Percentiles rank a stretch among this genome's conserved stretches.
These are phyloP conservation scores for Rhodotorula toruloides DNA, from an alignment of 768 basidiomycete species.

Conservation along the genomic window DNA sequence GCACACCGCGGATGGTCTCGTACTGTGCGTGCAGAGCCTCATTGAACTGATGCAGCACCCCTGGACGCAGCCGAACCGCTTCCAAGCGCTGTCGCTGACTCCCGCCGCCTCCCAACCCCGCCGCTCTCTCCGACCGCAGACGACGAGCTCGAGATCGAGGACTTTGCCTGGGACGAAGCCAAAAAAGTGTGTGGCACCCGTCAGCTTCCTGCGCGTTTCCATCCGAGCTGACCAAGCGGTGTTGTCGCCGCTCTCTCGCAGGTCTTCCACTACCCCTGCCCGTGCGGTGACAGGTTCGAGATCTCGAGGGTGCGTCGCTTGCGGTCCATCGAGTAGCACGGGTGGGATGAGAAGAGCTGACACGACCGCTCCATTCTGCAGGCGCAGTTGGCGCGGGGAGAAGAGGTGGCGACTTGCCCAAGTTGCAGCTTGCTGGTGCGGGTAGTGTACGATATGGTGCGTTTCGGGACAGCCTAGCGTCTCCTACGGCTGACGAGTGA, in stretches of 20 bases:
- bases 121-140: constrained; percentile 45
- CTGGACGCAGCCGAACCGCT: not conserved
- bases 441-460: constrained; percentile 88
- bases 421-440: constrained; percentile 90
- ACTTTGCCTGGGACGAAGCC: constrained; percentile 82
- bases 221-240: no score
- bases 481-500: not conserved
- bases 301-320: constrained; percentile 52
- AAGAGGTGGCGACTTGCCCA: constrained; percentile 92
- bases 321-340: not conserved
- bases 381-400: constrained; percentile 74
- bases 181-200: constrained; percentile 43
- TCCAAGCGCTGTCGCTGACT: not conserved
- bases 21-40: constrained; percentile 12
- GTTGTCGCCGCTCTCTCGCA: not conserved
- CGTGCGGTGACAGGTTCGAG: constrained; percentile 96
- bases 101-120: not conserved
- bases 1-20: constrained; percentile 24
- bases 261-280: constrained; percentile 94
- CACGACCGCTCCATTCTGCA: constrained; percentile 49
- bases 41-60: not conserved
- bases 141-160: constrained; percentile 96
- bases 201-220: not conserved
- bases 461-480: constrained; percentile 45
- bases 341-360: not conserved